Conservation (phyloP, 106 monocot genomes). For the Xerophyta viscosa region DNA sequence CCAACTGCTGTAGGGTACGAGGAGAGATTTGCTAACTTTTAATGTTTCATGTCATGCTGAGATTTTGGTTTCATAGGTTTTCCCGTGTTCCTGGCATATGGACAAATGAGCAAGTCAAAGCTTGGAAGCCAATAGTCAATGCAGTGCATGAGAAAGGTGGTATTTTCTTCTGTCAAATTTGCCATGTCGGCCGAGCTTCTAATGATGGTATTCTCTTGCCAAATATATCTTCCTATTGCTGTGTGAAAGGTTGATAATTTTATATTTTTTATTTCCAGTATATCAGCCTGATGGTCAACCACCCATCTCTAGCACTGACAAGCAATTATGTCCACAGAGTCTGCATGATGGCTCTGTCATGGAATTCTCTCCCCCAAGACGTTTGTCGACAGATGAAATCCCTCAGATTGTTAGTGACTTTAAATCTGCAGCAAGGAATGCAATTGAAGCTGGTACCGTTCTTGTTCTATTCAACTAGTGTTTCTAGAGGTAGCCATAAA, state of each 20-base stretch:
- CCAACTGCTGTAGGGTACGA: slow-evolving; percentile 24
- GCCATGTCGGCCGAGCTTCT: slow-evolving; percentile 22
- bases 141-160: slow-evolving; percentile 53
- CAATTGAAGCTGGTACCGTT: not conserved
- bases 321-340: not conserved
- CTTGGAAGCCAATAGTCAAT: slow-evolving; percentile 55
- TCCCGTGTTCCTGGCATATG: slow-evolving; percentile 36
- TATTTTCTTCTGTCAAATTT: slow-evolving; percentile 27
- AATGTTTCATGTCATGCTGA: no score
- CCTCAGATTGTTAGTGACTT: not conserved
- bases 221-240: slow-evolving; percentile 27
- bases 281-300: not conserved
- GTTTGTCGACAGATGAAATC: not conserved
- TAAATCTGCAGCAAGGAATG: not conserved
- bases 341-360: not conserved
- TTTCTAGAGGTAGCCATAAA: no score
- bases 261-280: not conserved
- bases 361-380: not conserved
- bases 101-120: slow-evolving; percentile 51
- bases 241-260: slow-evolving; percentile 43
- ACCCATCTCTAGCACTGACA: not conserved
- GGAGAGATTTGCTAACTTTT: no score
- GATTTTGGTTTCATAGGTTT: slow-evolving; percentile 3
- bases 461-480: no score
- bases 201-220: slow-evolving; percentile 10